Conservation (phyloP, 1,139 yeast species). For the Yamadazyma atmosphaerica region DNA sequence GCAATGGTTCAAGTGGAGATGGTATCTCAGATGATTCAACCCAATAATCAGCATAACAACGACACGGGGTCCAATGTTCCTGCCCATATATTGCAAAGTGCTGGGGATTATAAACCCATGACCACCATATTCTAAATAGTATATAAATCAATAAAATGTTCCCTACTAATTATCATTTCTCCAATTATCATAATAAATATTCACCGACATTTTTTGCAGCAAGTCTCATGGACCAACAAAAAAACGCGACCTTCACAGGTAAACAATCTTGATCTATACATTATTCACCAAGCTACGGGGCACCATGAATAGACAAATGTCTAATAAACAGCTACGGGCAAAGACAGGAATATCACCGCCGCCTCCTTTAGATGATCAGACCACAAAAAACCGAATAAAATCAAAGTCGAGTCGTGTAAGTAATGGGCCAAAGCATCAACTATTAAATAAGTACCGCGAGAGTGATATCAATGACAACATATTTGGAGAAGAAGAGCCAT, state of each 20-base stretch:
- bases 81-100: constrained; percentile 12
- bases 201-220: too few relatives aligned
- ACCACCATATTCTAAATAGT: constrained; percentile 8
- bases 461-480: constrained; percentile 23
- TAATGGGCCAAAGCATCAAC: not conserved
- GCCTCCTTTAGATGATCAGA: constrained; percentile 4
- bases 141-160: too few relatives aligned
- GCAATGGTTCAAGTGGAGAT: constrained; percentile 13
- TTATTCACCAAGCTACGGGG: not conserved
- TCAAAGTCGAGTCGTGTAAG: not conserved
- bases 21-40: constrained; percentile 51
- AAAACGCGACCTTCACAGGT: too few relatives aligned
- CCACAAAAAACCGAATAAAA: constrained; percentile 8
- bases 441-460: not conserved
- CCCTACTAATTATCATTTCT: too few relatives aligned
- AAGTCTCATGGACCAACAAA: too few relatives aligned
- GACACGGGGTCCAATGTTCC: constrained; percentile 56
- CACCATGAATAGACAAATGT: constrained; percentile 6
- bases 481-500: constrained; percentile 28
- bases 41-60: constrained; percentile 54
- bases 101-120: constrained; percentile 18
- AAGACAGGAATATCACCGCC: constrained; percentile 14
- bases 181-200: too few relatives aligned
- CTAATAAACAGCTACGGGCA: constrained; percentile 9
- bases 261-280: too few relatives aligned